Base-by-base conservation (phyloP, 2,329 filamentous ascomycete species). In the Diplocarpon rosae region DNA sequence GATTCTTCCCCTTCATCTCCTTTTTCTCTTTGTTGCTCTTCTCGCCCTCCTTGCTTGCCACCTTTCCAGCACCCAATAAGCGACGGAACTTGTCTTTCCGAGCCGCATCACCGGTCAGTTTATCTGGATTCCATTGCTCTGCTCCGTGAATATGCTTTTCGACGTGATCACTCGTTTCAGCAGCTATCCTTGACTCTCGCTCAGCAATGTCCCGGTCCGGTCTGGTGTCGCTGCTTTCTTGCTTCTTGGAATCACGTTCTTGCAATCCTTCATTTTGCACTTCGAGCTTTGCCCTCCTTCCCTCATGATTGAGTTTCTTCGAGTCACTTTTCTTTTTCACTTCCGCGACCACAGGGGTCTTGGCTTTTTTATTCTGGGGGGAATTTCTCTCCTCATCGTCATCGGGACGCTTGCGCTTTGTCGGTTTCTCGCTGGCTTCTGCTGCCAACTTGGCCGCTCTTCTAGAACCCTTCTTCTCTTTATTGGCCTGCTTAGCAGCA, bases 71-170 rank as follows among this genome's bases (percentile, higher is more conserved):
- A 12, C 61, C 60, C 13, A 65, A 52, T 17, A 65, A 49, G 20
- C 61, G 55, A 36, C 63, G 40, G 40, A 63, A 63, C 44, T 64
- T 64, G 15, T 53, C 52, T 39, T 62, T 61, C 12, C 62, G 52
- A 7, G 56, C 53, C 13, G 51, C 53, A 24, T 59, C 59, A 2
- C 62, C 61, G 16, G 46, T 42, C n/a, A 65, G 45, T 9, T 52
- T 54, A 31, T 59, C 51, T 2, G 56, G 47, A n/a, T 60, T 60
- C 56, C 58, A 62, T 43, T 57, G 54, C 40, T 52, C 52, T 32
- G 45, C 46, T 20, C 14, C 37, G 20, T 37, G 24, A 34, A n/a
- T 16, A n/a, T 28, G 13, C 12, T 9, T 17, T 10, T 39, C 34
- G 9, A 35, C 10, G 7, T 7, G 4, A 5, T 20, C 28, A n/a